Evolutionary conservation across 2,329 filamentous ascomycete genomes (phyloP).

Genomic region (Calonectria fujianensis): DNA sequence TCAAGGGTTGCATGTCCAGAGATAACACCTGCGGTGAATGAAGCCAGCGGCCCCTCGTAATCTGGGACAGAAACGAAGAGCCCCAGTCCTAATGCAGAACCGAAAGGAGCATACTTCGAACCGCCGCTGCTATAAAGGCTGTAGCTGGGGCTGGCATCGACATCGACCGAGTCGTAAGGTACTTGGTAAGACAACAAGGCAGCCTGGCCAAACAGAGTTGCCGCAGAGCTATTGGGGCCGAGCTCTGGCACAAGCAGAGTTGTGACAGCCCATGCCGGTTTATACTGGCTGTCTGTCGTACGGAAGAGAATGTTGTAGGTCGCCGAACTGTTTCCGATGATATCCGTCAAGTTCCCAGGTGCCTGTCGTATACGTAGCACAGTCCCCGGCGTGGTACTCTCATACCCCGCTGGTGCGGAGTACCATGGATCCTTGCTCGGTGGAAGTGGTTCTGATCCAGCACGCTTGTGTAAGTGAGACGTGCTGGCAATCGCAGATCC

Average conservation of each 20-base stretch:
- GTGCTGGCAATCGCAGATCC: not conserved
- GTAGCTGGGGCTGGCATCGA: constrained; percentile 51
- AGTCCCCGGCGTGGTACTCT: constrained; percentile 46
- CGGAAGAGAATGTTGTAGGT: constrained; percentile 52
- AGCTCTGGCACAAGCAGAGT: constrained; percentile 49
- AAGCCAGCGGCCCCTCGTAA: constrained; percentile 66
- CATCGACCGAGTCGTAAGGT: constrained; percentile 51
- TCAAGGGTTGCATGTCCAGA: constrained; percentile 68
- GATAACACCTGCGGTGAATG: constrained; percentile 65
- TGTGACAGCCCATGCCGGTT: constrained; percentile 51
- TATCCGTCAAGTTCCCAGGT: constrained; percentile 49
- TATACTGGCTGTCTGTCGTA: constrained; percentile 52
- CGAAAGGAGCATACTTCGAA: not conserved
- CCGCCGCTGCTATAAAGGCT: constrained; percentile 26
- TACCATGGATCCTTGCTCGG: constrained; percentile 55
- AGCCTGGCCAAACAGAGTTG: constrained; percentile 36
- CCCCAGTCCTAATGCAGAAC: constrained; percentile 43
- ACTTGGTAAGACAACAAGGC: constrained; percentile 51
- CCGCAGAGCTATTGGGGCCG: constrained; percentile 42
- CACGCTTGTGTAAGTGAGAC: not conserved
- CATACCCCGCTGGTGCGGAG: constrained; percentile 47
- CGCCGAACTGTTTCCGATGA: constrained; percentile 47
- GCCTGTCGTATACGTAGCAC: constrained; percentile 51
- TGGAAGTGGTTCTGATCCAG: constrained; percentile 34
- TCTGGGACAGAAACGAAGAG: constrained; percentile 66